Evolutionary conservation across 441 rosid genomes (phyloP), one percentile per base, ranked within the genome.

Genomic region (Pelargonium cotyledonis): DNA sequence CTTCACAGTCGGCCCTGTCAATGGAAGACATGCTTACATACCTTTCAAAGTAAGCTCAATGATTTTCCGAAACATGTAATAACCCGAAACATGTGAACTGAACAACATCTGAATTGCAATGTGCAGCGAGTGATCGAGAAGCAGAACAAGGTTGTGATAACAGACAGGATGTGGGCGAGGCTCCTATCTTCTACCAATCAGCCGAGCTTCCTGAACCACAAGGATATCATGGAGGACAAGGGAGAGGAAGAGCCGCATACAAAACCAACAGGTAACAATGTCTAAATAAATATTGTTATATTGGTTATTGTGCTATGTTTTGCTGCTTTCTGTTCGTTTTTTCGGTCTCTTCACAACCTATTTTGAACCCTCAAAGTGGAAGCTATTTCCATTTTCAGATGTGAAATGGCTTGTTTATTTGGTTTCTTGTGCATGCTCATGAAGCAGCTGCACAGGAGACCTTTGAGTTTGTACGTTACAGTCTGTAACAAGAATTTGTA

Each of bases 121-220:
- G 38, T 80, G 77, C 92, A 92, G 99, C 79, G 97, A 65, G 90
- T 95, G 70, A 92, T 66, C 3, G 97, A 95, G 80, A 83, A 61
- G 72, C 97, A 83, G 81, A 85, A 95, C 89, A 80, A 86, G 71
- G 97, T 92, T 43, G 96, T 90, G 62, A 92, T 95, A 66, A 94
- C 97, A 0, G 99, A 94, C 68, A 84, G 97, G 80, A 94, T 91
- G 97, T 91, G 99, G 99, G 97, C 97, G 0, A 85, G 99, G 81
- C 85, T 90, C 31, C 75, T 95, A 73, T 90, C 98, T 3, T 95
- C 99, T 26, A 95, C 99, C 63, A 88, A 95, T 71, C 99, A 95
- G 72, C 99, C 99, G 6, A 95, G 97, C 80, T 95, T 95, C 79
- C 63, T 88, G 77, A 65, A 71, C 0, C 67, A 78, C 2, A 84